A percentile compares a stretch with the other conserved stretches of the same genome.
phyloP scores from a whole-genome alignment of 345 rosid species.

The Turnera subulata region DNA sequence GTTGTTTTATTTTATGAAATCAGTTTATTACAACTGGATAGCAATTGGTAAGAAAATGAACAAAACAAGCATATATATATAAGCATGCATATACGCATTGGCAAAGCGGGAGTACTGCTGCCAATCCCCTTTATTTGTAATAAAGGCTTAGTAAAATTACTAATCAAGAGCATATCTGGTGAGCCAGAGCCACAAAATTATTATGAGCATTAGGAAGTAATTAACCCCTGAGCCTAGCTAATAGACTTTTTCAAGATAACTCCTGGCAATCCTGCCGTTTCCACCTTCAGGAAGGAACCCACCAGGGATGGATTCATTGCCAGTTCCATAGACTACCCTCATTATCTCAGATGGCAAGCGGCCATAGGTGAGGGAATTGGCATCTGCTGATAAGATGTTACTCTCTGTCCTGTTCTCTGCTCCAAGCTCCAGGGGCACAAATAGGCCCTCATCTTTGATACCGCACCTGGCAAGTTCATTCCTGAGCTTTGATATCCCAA shows the following conservation, averaged over 20 bases:
- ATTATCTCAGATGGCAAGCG: conserved; percentile 33
- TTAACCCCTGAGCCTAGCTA: background rate
- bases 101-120: too few species aligned
- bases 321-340: conserved; percentile 31
- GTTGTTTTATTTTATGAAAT: too few species aligned
- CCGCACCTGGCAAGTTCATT: conserved; percentile 41
- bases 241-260: conserved; percentile 8
- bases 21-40: too few species aligned
- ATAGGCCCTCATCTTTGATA: conserved; percentile 49
- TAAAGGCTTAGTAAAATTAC: too few species aligned
- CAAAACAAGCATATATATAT: too few species aligned
- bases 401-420: conserved; percentile 33
- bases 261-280: conserved; percentile 37
- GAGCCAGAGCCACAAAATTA: too few species aligned
- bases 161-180: too few species aligned
- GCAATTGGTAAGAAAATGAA: too few species aligned
- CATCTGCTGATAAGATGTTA: conserved; percentile 34
- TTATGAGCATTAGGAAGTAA: too few species aligned
- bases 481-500: conserved; percentile 28
- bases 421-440: conserved; percentile 32
- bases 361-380: conserved; percentile 24
- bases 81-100: too few species aligned
- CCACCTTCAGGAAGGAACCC: conserved; percentile 38
- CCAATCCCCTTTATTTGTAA: too few species aligned
- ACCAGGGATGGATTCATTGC: conserved; percentile 19